Evolutionary conservation across 257 asterid genomes (phyloP).

Genomic region (Parsonsia alboflavescens): DNA sequence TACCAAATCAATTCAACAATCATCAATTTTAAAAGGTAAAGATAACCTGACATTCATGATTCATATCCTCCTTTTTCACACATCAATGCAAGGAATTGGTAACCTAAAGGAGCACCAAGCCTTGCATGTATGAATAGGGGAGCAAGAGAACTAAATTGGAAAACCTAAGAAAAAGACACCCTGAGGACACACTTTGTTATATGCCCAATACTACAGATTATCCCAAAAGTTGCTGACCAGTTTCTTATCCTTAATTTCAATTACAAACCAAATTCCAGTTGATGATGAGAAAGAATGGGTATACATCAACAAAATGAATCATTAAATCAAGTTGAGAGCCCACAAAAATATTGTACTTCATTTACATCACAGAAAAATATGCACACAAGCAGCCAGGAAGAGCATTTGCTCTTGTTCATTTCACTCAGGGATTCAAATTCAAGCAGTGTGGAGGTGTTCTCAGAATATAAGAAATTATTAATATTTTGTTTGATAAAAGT

Average conservation of each 20-base stretch:
- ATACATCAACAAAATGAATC: neutral
- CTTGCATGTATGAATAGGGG: neutral
- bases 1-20: neutral
- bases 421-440: neutral
- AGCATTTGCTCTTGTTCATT: conserved; percentile 3
- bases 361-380: neutral
- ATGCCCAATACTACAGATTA: neutral
- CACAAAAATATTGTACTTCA: neutral
- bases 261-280: neutral
- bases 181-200: neutral
- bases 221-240: neutral
- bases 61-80: neutral
- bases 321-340: neutral
- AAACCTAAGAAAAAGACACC: neutral
- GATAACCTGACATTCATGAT: too few relatives aligned
- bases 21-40: neutral
- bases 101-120: too few relatives aligned
- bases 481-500: neutral
- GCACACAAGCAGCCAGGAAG: neutral
- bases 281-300: neutral
- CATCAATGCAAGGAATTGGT: neutral
- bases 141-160: neutral
- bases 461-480: neutral
- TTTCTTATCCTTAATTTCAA: neutral
- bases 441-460: neutral